Base-by-base conservation (phyloP, 768 basidiomycete genomes). In the Leccinum subtestaceum region DNA sequence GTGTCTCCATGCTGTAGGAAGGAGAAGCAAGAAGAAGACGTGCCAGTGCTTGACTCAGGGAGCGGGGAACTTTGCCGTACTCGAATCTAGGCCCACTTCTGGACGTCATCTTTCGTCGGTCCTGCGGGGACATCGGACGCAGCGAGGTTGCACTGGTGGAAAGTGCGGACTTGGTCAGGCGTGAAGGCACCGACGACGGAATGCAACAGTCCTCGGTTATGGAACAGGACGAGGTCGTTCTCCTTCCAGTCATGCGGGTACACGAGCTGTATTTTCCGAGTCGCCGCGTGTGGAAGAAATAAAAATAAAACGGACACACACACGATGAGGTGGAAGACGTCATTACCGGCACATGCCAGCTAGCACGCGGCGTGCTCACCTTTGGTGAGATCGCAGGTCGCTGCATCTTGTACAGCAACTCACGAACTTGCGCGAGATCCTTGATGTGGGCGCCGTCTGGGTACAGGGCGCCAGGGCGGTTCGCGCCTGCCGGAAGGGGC, bases 211-310 rank as follows among this genome's bases (percentile, higher is more conserved):
- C 88, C 88, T 25, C 88, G 80, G 72, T 89, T 89, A 66, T 89
- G 86, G 78, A 89, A 89, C 29, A 89, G 62, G 9, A 87, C 84
- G 34, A 89, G 77, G 63, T 88, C 87, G 15, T 76, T 76, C 63
- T 84, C 84, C 36, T 76, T 72, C 93, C 94, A 95, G 66, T 95
- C 90, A 66, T 95, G 93, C 0, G 92, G 87, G 72, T 95, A 96
- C 32, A 96, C 86, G 27, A 91, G 78, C 84, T 50, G 4, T 13
- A 46, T 50, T 13, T 50, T 31, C 17, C 29, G 43, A 23, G n/a
- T 43, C 47, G 47, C 19, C 47, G 23, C 4, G 23, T 25, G 15
- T 23, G 47, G 47, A 23, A 48, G 7, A 25, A 4, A 27, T 48
- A 19, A 45, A 45, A 45, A 45, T 45, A 45, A 43, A 43, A 12